A percentile compares a stretch with the other conserved stretches of the same genome.
phyloP scores from a whole-genome alignment of 768 basidiomycete genomes.

The Russula brevipes region DNA sequence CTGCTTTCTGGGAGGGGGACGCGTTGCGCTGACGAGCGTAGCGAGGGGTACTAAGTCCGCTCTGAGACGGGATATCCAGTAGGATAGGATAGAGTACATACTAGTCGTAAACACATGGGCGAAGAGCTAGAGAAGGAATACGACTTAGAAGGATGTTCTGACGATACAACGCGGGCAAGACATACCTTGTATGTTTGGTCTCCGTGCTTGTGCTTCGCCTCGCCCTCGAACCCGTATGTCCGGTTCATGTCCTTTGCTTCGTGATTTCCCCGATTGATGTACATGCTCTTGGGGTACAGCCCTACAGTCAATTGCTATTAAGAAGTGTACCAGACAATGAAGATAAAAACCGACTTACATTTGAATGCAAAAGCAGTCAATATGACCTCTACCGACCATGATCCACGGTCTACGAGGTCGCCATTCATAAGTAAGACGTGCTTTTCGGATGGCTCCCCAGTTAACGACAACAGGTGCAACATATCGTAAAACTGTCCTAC shows the following conservation, averaged over 20 bases:
- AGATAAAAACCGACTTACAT: slow-evolving; percentile 46
- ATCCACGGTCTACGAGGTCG: slow-evolving; percentile 96
- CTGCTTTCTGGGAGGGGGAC: slow-evolving; percentile 40
- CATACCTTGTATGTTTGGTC: slow-evolving; percentile 88
- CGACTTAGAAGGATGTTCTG: background rate
- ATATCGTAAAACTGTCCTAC: slow-evolving; percentile 94
- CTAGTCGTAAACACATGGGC: slow-evolving; percentile 88
- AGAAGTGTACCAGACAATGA: background rate
- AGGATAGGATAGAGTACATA: slow-evolving; percentile 30
- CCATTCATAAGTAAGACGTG: slow-evolving; percentile 90
- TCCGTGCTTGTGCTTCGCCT: slow-evolving; percentile 94
- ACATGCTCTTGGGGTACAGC: slow-evolving; percentile 87
- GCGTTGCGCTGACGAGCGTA: slow-evolving; percentile 74
- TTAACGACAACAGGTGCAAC: slow-evolving; percentile 78
- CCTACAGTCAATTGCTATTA: slow-evolving; percentile 42
- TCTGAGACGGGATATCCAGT: background rate
- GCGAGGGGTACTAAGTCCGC: slow-evolving; percentile 71
- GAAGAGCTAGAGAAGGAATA: slow-evolving; percentile 57
- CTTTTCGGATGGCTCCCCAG: slow-evolving; percentile 77
- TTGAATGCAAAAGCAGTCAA: slow-evolving; percentile 93
- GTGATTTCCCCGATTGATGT: slow-evolving; percentile 94
- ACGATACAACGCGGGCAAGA: background rate
- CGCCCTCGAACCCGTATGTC: slow-evolving; percentile 91
- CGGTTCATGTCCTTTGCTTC: slow-evolving; percentile 97
- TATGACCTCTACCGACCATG: slow-evolving; percentile 91